Conservation (phyloP, 2,329 filamentous ascomycete species). For the Claviceps cyperi region DNA sequence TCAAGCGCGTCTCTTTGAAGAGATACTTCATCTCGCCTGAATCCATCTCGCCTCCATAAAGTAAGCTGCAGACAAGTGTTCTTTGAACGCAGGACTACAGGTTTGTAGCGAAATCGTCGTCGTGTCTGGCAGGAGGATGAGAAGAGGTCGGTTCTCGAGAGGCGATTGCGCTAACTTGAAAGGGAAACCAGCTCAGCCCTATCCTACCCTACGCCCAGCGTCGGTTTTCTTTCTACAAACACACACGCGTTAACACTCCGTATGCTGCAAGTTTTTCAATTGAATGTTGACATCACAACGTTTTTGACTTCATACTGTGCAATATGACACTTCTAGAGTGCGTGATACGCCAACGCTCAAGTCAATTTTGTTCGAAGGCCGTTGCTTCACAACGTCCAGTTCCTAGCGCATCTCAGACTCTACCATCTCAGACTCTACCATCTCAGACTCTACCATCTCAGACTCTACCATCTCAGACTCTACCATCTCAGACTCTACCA, state of each 20-base stretch:
- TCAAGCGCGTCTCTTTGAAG: conserved; percentile 79
- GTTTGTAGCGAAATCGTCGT: neutral
- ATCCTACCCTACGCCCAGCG: neutral
- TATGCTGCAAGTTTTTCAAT: no score
- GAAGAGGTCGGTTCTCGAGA: conserved; percentile 14
- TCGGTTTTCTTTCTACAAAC: neutral
- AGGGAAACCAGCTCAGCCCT: conserved; percentile 19
- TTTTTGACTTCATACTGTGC: no score
- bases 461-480: no score
- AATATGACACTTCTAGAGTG: no score
- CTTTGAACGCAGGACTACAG: neutral
- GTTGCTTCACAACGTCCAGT: no score
- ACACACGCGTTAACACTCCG: neutral
- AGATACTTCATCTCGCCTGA: conserved; percentile 47
- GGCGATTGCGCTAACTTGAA: conserved; percentile 21
- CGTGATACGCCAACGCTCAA: no score
- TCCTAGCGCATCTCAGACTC: no score
- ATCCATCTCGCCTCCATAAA: conserved; percentile 56
- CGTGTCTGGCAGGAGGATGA: conserved; percentile 10
- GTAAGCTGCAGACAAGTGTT: conserved; percentile 6
- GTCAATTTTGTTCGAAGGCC: no score
- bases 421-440: no score
- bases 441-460: no score
- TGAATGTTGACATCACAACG: no score
- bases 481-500: no score